A percentile compares a stretch with the other conserved stretches of the same genome.
Conservation (phyloP, 768 basidiomycete genomes). For the Boletus sp. region DNA sequence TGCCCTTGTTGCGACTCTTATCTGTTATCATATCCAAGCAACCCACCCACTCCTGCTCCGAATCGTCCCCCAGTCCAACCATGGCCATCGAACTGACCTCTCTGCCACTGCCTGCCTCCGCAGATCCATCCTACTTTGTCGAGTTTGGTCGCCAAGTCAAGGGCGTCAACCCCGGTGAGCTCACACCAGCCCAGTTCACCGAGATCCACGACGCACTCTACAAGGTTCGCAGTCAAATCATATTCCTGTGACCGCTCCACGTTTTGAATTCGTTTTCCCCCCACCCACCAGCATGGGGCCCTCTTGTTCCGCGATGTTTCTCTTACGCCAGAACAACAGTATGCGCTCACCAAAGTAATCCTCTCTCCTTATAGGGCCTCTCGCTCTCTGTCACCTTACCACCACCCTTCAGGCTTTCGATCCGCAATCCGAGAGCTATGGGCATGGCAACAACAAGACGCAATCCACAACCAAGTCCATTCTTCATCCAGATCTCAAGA, state of each 20-base stretch:
- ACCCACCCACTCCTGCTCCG: neutral
- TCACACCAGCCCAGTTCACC: slow-evolving; percentile 58
- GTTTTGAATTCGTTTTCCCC: neutral
- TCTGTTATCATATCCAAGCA: neutral
- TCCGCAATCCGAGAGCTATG: slow-evolving; percentile 57
- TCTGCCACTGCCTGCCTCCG: slow-evolving; percentile 69
- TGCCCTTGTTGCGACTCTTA: slow-evolving; percentile 1
- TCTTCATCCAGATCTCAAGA: slow-evolving; percentile 87
- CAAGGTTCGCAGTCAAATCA: slow-evolving; percentile 45
- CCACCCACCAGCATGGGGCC: slow-evolving; percentile 53
- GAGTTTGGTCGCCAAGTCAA: slow-evolving; percentile 77
- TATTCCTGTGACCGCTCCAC: neutral
- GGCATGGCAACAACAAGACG: slow-evolving; percentile 88
- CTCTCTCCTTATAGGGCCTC: neutral
- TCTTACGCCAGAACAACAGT: slow-evolving; percentile 79
- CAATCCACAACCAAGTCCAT: slow-evolving; percentile 71
- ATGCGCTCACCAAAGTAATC: slow-evolving; percentile 73
- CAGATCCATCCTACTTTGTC: slow-evolving; percentile 60
- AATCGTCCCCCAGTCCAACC: neutral
- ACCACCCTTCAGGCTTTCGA: slow-evolving; percentile 67
- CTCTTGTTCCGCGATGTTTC: slow-evolving; percentile 71
- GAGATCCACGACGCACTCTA: slow-evolving; percentile 73
- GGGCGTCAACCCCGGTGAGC: slow-evolving; percentile 62
- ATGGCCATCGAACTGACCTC: slow-evolving; percentile 71
- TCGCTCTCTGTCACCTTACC: neutral